Conservation (phyloP, 345 rosid species). For the Triadica sebifera region DNA sequence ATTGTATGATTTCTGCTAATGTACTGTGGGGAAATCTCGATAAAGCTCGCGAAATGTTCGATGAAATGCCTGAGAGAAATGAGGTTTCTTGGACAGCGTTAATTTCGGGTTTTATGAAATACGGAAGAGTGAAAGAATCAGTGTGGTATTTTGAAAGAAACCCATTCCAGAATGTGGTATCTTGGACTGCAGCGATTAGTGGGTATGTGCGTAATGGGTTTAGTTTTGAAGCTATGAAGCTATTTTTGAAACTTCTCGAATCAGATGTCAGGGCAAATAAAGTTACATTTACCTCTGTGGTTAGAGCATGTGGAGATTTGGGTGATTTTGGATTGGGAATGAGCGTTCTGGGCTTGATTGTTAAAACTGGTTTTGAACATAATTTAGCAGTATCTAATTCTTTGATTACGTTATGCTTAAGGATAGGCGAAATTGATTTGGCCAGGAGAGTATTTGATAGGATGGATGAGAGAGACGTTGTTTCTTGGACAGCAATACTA, state of each 20-base stretch:
- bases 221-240: slow-evolving; percentile 40
- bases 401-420: slow-evolving; percentile 46
- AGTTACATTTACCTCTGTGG: slow-evolving; percentile 44
- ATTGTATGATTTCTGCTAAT: slow-evolving; percentile 42
- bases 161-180: slow-evolving; percentile 48
- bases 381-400: slow-evolving; percentile 48
- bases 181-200: slow-evolving; percentile 54
- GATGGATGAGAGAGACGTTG: slow-evolving; percentile 49
- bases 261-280: slow-evolving; percentile 48
- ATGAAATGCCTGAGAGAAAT: slow-evolving; percentile 60
- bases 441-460: slow-evolving; percentile 44
- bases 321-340: slow-evolving; percentile 37
- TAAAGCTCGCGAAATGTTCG: slow-evolving; percentile 47
- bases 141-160: slow-evolving; percentile 49
- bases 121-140: slow-evolving; percentile 47
- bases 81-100: slow-evolving; percentile 54
- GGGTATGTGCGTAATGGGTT: slow-evolving; percentile 53
- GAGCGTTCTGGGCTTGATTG: slow-evolving; percentile 42
- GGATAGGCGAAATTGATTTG: slow-evolving; percentile 41
- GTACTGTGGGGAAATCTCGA: slow-evolving; percentile 43
- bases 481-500: slow-evolving; percentile 60
- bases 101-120: slow-evolving; percentile 54
- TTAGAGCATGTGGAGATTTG: slow-evolving; percentile 41
- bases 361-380: slow-evolving; percentile 47
- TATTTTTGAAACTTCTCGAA: slow-evolving; percentile 40